phyloP scores from a whole-genome alignment of 805 yeast genomes.

The Candida arabinofermentans region DNA sequence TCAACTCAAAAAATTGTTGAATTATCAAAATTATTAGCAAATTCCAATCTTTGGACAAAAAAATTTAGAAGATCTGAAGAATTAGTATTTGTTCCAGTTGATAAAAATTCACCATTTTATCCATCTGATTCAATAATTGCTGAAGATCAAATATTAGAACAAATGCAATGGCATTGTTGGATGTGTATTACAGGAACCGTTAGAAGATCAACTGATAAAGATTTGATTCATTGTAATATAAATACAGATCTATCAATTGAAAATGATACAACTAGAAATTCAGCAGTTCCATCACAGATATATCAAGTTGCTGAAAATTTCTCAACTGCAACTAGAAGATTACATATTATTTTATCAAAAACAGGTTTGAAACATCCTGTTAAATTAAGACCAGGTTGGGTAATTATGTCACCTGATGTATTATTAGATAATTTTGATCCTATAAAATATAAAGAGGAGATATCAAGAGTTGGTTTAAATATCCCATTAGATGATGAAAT shows the following conservation, averaged over 20 bases:
- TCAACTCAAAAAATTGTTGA: slow-evolving; percentile 69
- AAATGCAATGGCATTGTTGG: slow-evolving; percentile 95
- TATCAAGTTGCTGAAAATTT: slow-evolving; percentile 87
- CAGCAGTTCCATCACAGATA: slow-evolving; percentile 67
- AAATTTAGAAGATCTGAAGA: slow-evolving; percentile 89
- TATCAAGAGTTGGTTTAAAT: slow-evolving; percentile 43
- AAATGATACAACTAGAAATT: slow-evolving; percentile 34
- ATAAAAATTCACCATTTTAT: slow-evolving; percentile 58
- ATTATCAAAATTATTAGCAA: slow-evolving; percentile 45
- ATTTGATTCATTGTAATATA: slow-evolving; percentile 85
- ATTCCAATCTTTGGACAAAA: slow-evolving; percentile 39
- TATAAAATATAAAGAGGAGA: slow-evolving; percentile 39
- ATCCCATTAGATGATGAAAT: slow-evolving; percentile 71
- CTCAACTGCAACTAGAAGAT: slow-evolving; percentile 71
- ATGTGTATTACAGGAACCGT: slow-evolving; percentile 97
- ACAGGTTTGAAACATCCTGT: slow-evolving; percentile 64
- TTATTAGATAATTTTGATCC: slow-evolving; percentile 66
- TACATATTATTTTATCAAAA: slow-evolving; percentile 78
- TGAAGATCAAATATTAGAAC: slow-evolving; percentile 52
- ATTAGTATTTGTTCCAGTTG: slow-evolving; percentile 73
- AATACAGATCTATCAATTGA: slow-evolving; percentile 87
- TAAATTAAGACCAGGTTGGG: slow-evolving; percentile 83
- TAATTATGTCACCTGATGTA: slow-evolving; percentile 80
- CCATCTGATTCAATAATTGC: slow-evolving; percentile 48
- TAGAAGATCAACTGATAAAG: slow-evolving; percentile 76